Conservation (phyloP, 148 eudicot genomes). For the Simmondsia chinensis region DNA sequence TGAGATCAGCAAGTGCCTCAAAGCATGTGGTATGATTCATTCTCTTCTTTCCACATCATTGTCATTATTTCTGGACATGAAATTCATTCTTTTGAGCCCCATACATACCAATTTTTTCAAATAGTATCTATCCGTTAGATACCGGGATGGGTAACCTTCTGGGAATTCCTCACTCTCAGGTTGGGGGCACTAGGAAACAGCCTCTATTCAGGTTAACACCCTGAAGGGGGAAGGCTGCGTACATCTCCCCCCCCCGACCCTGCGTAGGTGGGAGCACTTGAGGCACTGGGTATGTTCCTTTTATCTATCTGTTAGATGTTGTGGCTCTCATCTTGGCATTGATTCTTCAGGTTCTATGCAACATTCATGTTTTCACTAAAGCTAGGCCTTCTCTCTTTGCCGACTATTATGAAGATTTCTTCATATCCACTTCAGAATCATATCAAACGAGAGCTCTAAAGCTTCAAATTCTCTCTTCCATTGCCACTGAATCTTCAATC, state of each 20-base stretch:
- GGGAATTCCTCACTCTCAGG: too few species aligned
- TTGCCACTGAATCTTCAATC: slow-evolving; percentile 78
- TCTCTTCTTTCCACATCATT: not conserved
- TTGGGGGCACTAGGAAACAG: too few species aligned
- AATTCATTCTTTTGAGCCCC: too few species aligned
- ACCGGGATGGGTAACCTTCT: too few species aligned
- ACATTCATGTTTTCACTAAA: slow-evolving; percentile 91
- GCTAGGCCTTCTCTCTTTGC: slow-evolving; percentile 82
- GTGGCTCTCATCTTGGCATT: slow-evolving; percentile 9
- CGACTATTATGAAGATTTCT: slow-evolving; percentile 77
- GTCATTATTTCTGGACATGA: too few species aligned
- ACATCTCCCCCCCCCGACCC: too few species aligned
- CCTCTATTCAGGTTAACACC: too few species aligned
- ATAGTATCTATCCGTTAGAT: too few species aligned
- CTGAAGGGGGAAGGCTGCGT: too few species aligned
- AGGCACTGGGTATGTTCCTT: not conserved
- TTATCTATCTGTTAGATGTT: slow-evolving; percentile 1
- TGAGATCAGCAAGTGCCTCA: slow-evolving; percentile 82
- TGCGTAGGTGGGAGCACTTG: too few species aligned
- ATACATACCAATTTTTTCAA: too few species aligned
- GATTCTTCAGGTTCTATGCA: slow-evolving; percentile 75
- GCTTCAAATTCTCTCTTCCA: slow-evolving; percentile 76
- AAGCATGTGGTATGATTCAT: slow-evolving; percentile 66
- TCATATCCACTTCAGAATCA: slow-evolving; percentile 66
- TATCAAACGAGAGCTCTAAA: slow-evolving; percentile 81